Conservation (phyloP, 306 rosid species). For the Lathyrus oleraceus region DNA sequence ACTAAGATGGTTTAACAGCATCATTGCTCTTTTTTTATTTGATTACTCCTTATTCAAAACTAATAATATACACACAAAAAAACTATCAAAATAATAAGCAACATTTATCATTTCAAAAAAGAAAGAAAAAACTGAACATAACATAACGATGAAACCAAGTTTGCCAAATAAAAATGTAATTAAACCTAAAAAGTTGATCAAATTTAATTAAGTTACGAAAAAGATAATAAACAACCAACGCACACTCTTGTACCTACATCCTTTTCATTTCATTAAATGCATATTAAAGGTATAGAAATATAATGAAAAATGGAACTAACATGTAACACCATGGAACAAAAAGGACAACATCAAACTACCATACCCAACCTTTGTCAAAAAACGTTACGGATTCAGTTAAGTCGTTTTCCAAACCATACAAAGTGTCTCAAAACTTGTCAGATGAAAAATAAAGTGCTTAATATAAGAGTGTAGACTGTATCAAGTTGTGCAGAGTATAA, state of each 20-base stretch:
- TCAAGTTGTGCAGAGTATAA: slow-evolving; percentile 8
- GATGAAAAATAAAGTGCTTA: slow-evolving; percentile 8
- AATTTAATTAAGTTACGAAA: not conserved
- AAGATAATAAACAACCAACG: not conserved
- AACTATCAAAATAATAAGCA: no score
- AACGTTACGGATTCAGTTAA: slow-evolving; percentile 14
- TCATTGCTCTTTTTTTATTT: no score
- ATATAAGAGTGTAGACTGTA: slow-evolving; percentile 14
- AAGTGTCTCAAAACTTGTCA: slow-evolving; percentile 23
- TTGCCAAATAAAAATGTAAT: not conserved
- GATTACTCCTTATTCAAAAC: no score
- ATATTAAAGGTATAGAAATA: not conserved
- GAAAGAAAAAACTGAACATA: no score
- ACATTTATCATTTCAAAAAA: not conserved
- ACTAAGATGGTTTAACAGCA: no score
- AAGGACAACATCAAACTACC: slow-evolving; percentile 40
- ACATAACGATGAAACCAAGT: not conserved
- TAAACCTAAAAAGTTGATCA: slow-evolving; percentile 1
- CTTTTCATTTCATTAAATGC: slow-evolving; percentile 13
- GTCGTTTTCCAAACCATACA: slow-evolving; percentile 36
- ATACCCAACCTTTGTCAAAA: slow-evolving; percentile 42
- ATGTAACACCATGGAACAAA: slow-evolving; percentile 19
- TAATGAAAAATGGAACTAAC: slow-evolving; percentile 6
- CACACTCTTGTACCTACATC: not conserved
- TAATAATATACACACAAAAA: no score